Percentiles rank a stretch among this genome's conserved stretches.
phyloP scores from a whole-genome alignment of 192 early-diverging fungal genomes.

The Entophlyctis luteolus region DNA sequence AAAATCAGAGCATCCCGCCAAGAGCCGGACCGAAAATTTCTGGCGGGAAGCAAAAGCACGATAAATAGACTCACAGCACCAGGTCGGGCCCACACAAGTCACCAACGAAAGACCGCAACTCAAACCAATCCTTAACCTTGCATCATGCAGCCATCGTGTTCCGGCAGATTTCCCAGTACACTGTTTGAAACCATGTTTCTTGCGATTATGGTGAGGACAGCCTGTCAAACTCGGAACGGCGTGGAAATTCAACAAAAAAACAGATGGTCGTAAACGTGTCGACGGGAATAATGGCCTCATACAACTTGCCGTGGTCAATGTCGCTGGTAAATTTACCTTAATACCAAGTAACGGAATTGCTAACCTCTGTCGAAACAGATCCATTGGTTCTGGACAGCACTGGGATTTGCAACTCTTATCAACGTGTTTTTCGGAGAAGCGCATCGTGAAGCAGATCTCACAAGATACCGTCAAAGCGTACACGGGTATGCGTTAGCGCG shows the following conservation, averaged over 20 bases:
- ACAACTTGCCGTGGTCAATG: background rate
- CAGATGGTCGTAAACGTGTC: conserved; percentile 17
- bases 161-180: too few species aligned
- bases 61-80: too few species aligned
- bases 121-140: too few species aligned
- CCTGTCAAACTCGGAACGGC: background rate
- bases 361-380: background rate
- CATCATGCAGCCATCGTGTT: too few species aligned
- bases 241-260: background rate
- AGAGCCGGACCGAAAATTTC: too few species aligned
- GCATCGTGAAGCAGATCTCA: too few species aligned
- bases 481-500: background rate
- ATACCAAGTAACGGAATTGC: background rate
- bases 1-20: too few species aligned
- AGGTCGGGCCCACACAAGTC: too few species aligned
- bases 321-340: background rate
- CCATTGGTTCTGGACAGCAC: conserved; percentile 18
- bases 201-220: background rate
- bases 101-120: too few species aligned
- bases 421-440: background rate
- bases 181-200: conserved; percentile 2
- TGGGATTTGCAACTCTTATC: conserved; percentile 9
- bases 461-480: background rate
- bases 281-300: conserved; percentile 8
- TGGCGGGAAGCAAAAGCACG: too few species aligned